phyloP scores from a whole-genome alignment of 139 green algal genomes.

The Pleodorina starrii region DNA sequence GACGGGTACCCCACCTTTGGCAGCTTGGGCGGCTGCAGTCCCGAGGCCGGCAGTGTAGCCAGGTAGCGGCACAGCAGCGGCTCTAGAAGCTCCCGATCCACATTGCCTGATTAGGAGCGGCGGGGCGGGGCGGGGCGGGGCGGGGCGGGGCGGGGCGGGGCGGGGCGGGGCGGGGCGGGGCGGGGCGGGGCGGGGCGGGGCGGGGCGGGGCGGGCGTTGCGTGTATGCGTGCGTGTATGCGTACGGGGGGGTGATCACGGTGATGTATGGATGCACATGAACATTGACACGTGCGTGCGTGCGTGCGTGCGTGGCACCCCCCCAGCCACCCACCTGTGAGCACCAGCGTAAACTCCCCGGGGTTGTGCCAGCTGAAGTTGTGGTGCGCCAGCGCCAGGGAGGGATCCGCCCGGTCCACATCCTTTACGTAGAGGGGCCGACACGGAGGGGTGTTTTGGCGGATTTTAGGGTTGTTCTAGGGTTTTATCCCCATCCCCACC shows the following conservation, averaged over 20 bases:
- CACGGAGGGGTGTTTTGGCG: neutral
- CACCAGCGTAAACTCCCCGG: constrained; percentile 83
- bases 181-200: too few species aligned
- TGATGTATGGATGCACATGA: too few species aligned
- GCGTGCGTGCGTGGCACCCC: neutral
- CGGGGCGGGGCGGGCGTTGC: neutral
- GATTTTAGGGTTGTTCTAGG: too few species aligned
- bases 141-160: too few species aligned
- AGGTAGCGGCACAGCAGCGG: constrained; percentile 78
- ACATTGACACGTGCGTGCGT: neutral
- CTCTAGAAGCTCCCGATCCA: constrained; percentile 64
- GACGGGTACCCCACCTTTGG: neutral
- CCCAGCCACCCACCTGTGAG: constrained; percentile 64
- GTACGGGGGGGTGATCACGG: too few species aligned
- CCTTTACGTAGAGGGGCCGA: too few species aligned
- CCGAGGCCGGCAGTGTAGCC: constrained; percentile 65
- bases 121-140: too few species aligned
- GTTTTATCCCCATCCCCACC: too few species aligned
- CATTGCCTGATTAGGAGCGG: constrained; percentile 68
- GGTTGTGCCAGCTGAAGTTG: constrained; percentile 78
- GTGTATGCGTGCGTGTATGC: neutral
- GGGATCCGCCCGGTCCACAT: constrained; percentile 70
- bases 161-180: too few species aligned
- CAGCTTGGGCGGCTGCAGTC: neutral
- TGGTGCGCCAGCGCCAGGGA: constrained; percentile 71